phyloP scores from a whole-genome alignment of 176 grass and related monocot genomes.

The Aegilops tauschii region DNA sequence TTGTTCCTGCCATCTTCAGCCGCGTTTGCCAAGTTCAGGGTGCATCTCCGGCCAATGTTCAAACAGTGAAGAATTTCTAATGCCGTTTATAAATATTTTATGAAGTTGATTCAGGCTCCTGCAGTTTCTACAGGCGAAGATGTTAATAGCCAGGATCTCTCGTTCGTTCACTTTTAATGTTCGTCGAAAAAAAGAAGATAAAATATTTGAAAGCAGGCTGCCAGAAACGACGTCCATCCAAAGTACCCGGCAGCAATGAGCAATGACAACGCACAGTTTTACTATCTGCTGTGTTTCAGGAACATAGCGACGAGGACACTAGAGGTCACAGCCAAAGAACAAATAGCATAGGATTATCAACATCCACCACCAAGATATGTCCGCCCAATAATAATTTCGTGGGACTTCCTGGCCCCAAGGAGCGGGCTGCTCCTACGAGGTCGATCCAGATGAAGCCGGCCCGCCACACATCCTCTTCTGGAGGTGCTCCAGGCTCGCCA shows the following conservation, averaged over 20 bases:
- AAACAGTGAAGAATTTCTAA: too few species aligned
- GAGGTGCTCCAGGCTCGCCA: slow-evolving; percentile 71
- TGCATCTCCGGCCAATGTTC: too few species aligned
- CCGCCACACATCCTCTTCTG: slow-evolving; percentile 73
- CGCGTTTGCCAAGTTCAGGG: too few species aligned
- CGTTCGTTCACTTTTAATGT: too few species aligned
- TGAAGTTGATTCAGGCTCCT: too few species aligned
- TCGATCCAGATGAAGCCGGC: slow-evolving; percentile 41
- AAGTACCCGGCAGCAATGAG: not conserved
- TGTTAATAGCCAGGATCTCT: too few species aligned
- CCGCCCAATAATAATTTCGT: slow-evolving; percentile 29
- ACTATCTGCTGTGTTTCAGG: not conserved
- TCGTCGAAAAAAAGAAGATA: not conserved
- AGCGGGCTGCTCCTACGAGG: slow-evolving; percentile 24
- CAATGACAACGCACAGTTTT: not conserved
- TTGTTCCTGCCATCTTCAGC: too few species aligned
- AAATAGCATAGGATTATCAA: slow-evolving; percentile 22
- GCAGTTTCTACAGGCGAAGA: too few species aligned
- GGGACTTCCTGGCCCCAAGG: not conserved
- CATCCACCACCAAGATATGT: slow-evolving; percentile 3
- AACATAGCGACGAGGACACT: not conserved
- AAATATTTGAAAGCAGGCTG: not conserved
- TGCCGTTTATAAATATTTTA: too few species aligned
- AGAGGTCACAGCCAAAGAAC: slow-evolving; percentile 10
- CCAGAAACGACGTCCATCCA: not conserved